phyloP scores from a whole-genome alignment of 176 grass and related monocot genomes.

The Saccharum officinarum region DNA sequence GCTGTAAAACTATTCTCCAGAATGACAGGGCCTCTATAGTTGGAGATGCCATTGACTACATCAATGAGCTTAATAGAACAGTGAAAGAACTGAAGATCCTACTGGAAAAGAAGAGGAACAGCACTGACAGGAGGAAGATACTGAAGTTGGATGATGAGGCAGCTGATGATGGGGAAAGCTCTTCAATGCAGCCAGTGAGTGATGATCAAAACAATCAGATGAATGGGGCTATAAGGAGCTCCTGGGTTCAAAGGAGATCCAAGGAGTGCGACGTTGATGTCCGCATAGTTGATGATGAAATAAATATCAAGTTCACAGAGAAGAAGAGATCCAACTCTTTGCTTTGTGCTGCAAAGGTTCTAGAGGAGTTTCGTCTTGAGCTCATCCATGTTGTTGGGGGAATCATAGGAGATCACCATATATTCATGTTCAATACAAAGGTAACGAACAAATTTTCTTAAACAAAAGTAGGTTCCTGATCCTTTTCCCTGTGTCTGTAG shows the following conservation, averaged over 20 bases:
- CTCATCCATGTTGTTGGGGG: constrained; percentile 64
- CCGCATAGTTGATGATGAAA: constrained; percentile 70
- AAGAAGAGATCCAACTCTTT: constrained; percentile 67
- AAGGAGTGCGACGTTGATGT: constrained; percentile 75
- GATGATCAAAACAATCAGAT: constrained; percentile 45
- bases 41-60: constrained; percentile 91
- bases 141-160: constrained; percentile 53
- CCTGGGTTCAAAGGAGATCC: constrained; percentile 66
- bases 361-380: constrained; percentile 70
- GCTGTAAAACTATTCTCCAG: constrained; percentile 37
- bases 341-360: constrained; percentile 56
- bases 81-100: constrained; percentile 65
- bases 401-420: constrained; percentile 64
- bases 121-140: constrained; percentile 53
- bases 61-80: constrained; percentile 79
- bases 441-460: constrained; percentile 33
- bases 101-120: constrained; percentile 61
- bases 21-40: constrained; percentile 82
- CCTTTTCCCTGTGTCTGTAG: not conserved
- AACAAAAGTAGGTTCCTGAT: constrained; percentile 2
- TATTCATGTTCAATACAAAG: constrained; percentile 90
- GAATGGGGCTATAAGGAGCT: constrained; percentile 59
- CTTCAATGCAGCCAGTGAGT: constrained; percentile 48
- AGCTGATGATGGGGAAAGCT: constrained; percentile 64
- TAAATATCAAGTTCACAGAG: constrained; percentile 73